Evolutionary conservation across 129 eudicot species (phyloP).

Genomic region (Chrysanthemum seticuspe): DNA sequence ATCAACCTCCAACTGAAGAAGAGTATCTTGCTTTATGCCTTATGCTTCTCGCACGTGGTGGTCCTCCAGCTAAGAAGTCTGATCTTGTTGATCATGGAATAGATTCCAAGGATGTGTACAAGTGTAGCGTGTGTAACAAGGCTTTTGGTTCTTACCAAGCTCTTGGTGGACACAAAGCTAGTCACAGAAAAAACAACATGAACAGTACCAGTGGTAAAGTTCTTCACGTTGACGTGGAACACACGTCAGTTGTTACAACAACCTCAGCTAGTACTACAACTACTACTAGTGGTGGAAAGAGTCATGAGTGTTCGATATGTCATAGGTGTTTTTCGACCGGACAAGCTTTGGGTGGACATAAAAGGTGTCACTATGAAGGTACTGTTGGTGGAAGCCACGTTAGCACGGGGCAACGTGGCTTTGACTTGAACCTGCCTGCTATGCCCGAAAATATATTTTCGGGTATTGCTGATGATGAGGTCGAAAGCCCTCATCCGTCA

Average conservation of each 20-base stretch:
- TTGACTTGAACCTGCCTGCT: slow-evolving; percentile 57
- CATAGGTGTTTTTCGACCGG: slow-evolving; percentile 82
- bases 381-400: slow-evolving; percentile 22
- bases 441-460: slow-evolving; percentile 34
- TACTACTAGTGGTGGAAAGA: slow-evolving; percentile 37
- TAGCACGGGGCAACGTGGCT: slow-evolving; percentile 41
- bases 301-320: slow-evolving; percentile 90
- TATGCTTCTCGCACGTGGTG: slow-evolving; percentile 43
- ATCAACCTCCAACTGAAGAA: slow-evolving; percentile 31
- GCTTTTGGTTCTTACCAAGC: slow-evolving; percentile 83
- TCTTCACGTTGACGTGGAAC: slow-evolving; percentile 30
- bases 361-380: slow-evolving; percentile 93
- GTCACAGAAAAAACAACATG: slow-evolving; percentile 58
- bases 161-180: slow-evolving; percentile 96
- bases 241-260: slow-evolving; percentile 30
- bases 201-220: slow-evolving; percentile 14
- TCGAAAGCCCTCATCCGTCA: slow-evolving; percentile 49
- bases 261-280: slow-evolving; percentile 29
- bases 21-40: slow-evolving; percentile 48
- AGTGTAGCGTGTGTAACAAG: slow-evolving; percentile 70
- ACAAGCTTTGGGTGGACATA: slow-evolving; percentile 95
- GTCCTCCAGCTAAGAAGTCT: neutral
- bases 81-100: neutral
- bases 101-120: slow-evolving; percentile 17
- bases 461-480: slow-evolving; percentile 36